These are phyloP conservation scores for Gnomoniopsis sp. DNA, from an alignment of 2,329 filamentous ascomycete genomes.

Conservation along the genomic window DNA sequence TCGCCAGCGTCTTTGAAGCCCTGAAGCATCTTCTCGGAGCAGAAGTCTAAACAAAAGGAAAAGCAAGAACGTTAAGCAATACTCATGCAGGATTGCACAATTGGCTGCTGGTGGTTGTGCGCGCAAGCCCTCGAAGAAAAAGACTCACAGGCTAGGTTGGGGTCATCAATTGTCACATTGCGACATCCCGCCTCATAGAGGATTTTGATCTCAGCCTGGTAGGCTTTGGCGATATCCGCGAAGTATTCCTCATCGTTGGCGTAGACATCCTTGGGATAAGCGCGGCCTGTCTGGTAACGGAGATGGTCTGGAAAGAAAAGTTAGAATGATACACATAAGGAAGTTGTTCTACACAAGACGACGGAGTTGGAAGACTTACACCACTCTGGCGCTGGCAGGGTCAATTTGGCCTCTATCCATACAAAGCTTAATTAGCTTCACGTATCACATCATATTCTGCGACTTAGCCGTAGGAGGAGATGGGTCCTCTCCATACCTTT, in stretches of 20 bases:
- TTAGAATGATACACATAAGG: no score
- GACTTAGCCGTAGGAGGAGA: not conserved
- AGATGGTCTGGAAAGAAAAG: constrained; percentile 37
- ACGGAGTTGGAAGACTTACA: constrained; percentile 28
- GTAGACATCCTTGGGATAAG: constrained; percentile 47
- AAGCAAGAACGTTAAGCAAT: no score
- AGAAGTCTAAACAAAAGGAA: constrained; percentile 52
- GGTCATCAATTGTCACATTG: constrained; percentile 59
- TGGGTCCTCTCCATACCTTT: constrained; percentile 28
- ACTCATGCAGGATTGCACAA: no score
- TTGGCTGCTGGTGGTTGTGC: no score
- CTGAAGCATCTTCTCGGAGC: constrained; percentile 62
- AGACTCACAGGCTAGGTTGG: constrained; percentile 47
- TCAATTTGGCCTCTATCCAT: constrained; percentile 55
- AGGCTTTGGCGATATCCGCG: constrained; percentile 47
- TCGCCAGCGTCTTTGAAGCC: constrained; percentile 56
- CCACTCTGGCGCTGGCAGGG: constrained; percentile 60
- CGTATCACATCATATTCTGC: not conserved
- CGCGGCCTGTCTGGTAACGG: constrained; percentile 45
- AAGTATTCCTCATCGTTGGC: constrained; percentile 46
- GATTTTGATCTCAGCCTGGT: constrained; percentile 43
- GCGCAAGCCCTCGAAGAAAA: not conserved
- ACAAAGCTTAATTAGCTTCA: not conserved
- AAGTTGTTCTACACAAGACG: no score
- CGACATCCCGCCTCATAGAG: constrained; percentile 47